phyloP scores from a whole-genome alignment of 2,329 filamentous ascomycete species.

The Xylariales sp. region DNA sequence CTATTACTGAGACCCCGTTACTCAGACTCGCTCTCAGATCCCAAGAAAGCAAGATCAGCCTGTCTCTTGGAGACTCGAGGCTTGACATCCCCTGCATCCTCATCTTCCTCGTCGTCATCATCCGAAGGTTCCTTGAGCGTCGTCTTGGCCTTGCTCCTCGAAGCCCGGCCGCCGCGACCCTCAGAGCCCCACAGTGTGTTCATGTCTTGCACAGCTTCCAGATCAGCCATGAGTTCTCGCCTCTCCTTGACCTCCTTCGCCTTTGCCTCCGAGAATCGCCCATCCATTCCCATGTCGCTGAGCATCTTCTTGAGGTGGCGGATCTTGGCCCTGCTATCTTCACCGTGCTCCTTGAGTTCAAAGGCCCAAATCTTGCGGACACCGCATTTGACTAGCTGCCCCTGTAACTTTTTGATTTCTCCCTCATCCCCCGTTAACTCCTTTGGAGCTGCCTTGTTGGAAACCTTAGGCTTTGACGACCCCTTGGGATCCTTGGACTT shows the following conservation, averaged over 20 bases:
- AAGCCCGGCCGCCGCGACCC: slow-evolving; percentile 31
- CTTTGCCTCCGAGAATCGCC: slow-evolving; percentile 79
- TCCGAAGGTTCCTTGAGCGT: slow-evolving; percentile 34
- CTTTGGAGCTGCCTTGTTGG: slow-evolving; percentile 24
- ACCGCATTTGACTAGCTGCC: slow-evolving; percentile 83
- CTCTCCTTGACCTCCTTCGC: slow-evolving; percentile 83
- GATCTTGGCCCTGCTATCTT: slow-evolving; percentile 74
- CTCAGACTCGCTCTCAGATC: slow-evolving; percentile 64
- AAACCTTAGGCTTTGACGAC: slow-evolving; percentile 31
- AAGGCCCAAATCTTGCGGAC: slow-evolving; percentile 87
- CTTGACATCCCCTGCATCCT: slow-evolving; percentile 27
- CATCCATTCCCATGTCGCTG: slow-evolving; percentile 78
- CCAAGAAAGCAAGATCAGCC: slow-evolving; percentile 61
- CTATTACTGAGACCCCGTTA: no score
- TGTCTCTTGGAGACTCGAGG: slow-evolving; percentile 40
- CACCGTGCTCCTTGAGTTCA: slow-evolving; percentile 70
- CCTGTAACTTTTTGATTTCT: slow-evolving; percentile 84
- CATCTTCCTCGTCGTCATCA: slow-evolving; percentile 26
- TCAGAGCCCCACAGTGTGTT: slow-evolving; percentile 69
- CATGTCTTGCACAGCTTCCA: slow-evolving; percentile 80
- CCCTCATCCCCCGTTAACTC: slow-evolving; percentile 58
- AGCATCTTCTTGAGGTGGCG: slow-evolving; percentile 75
- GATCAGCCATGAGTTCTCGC: slow-evolving; percentile 76
- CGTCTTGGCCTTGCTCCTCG: slow-evolving; percentile 36
- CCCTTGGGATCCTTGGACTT: slow-evolving; percentile 45